These are phyloP conservation scores for Hygrocybe coccinea DNA, from an alignment of 768 basidiomycete species.

Conservation along the genomic window DNA sequence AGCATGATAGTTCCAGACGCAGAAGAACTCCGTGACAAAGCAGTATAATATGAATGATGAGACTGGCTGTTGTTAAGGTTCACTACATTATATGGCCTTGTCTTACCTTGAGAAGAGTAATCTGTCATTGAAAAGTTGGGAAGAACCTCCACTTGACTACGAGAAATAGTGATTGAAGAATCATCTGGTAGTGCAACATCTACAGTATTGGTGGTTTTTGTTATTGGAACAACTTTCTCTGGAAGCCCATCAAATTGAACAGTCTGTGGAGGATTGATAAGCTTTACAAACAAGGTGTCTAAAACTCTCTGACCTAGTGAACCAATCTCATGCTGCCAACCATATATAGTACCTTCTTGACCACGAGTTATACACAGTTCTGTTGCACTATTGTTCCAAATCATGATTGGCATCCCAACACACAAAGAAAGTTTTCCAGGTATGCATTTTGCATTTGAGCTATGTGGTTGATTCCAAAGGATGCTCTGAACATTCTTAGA, in stretches of 20 bases:
- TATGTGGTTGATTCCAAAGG: constrained; percentile 10
- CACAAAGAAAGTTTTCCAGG: constrained; percentile 30
- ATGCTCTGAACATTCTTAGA: neutral
- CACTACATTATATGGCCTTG: constrained; percentile 22
- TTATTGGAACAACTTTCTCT: constrained; percentile 22
- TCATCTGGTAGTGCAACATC: constrained; percentile 19
- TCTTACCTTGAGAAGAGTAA: constrained; percentile 20
- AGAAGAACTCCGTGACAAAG: constrained; percentile 15
- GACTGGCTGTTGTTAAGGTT: constrained; percentile 16
- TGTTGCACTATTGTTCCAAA: constrained; percentile 25
- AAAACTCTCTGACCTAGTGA: constrained; percentile 13
- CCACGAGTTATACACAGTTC: constrained; percentile 31
- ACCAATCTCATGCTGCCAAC: constrained; percentile 19
- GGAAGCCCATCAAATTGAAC: constrained; percentile 5
- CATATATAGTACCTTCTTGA: constrained; percentile 24
- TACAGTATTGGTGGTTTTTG: neutral
- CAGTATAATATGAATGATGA: constrained; percentile 17
- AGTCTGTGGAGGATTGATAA: constrained; percentile 10
- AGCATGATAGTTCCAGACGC: constrained; percentile 25
- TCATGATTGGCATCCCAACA: constrained; percentile 27
- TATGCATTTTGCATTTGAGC: constrained; percentile 12
- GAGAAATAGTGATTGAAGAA: constrained; percentile 8
- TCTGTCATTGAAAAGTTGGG: constrained; percentile 31
- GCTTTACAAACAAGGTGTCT: constrained; percentile 19
- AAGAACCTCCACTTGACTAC: constrained; percentile 23